Conservation (phyloP, 2,329 filamentous ascomycete species). For the Trichoderma harzianum region DNA sequence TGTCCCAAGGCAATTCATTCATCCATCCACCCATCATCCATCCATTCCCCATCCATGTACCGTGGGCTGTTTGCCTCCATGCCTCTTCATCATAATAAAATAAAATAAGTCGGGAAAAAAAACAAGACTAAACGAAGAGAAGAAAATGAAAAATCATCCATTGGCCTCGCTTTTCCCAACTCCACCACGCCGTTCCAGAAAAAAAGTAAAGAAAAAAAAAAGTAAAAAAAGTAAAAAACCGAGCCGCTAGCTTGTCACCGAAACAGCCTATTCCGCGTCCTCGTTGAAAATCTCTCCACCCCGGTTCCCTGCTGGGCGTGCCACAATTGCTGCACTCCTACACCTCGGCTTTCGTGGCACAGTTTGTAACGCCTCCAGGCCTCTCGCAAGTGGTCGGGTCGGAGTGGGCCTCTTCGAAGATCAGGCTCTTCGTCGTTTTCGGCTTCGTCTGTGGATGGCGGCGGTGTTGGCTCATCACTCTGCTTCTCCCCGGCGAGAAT, state of each 20-base stretch:
- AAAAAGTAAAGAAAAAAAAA: neutral
- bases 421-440: constrained; percentile 34
- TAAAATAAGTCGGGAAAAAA: neutral
- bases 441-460: constrained; percentile 32
- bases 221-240: neutral
- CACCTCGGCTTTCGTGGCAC: constrained; percentile 59
- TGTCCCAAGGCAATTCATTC: neutral
- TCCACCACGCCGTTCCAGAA: neutral
- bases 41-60: neutral
- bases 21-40: neutral
- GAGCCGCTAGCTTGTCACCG: constrained; percentile 32
- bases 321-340: constrained; percentile 59
- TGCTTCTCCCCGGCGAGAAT: constrained; percentile 57
- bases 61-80: neutral
- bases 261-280: constrained; percentile 53
- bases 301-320: constrained; percentile 59
- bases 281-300: constrained; percentile 55
- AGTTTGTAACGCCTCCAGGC: constrained; percentile 66
- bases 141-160: neutral
- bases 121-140: neutral
- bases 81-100: neutral
- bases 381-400: constrained; percentile 72
- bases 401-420: constrained; percentile 54
- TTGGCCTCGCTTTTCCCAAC: neutral
- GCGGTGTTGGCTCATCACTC: constrained; percentile 47